Base-by-base conservation (phyloP, 179 eudicot genomes). In the Camellia oleifera region DNA sequence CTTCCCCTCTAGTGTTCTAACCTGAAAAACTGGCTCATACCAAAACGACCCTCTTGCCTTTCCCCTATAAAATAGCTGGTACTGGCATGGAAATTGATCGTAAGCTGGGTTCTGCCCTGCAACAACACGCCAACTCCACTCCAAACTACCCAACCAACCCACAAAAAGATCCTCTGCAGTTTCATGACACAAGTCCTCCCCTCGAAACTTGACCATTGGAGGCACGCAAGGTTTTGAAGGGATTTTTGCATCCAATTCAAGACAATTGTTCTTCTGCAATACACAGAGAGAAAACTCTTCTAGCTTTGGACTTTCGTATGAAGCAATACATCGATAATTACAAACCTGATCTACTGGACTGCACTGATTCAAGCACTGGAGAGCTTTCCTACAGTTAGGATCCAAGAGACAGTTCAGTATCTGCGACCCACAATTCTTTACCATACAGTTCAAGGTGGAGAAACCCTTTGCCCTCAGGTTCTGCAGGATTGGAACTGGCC, bases 111-210 rank as follows among this genome's bases (percentile, higher is more conserved):
- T 96, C 81, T 94, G 99, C 20, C 99, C 99, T 0, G 97, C 97
- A 20, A 94, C 94, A 61, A 96, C 99, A 6, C 98, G 97, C 99
- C 99, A 96, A 78, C 99, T 94, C 99, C 99, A 96, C 10, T 90
- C 94, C 81, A 91, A 82, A 66, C 73, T 84, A 78, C 99, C 98
- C 57, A 96, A 78, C 94, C 98, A 96, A 63, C 97, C 97, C 12
- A 96, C 88, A 79, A 96, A 94, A n/a, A 94, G 92, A 86, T 96
- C 99, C 85, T 96, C 99, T 0, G 99, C 98, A 61, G 75, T 84
- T 66, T 94, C 97, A 65, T 92, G 95, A 62, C 86, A 79, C 79
- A 96, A 61, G 23, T 71, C 82, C 26, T 83, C 79, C 8, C 92
- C 95, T 2, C 87, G 87, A 80, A 96, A 96, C 53, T 63, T 77